Percentiles rank a stretch among this genome's conserved stretches.
Evolutionary conservation across 2,329 filamentous ascomycete genomes (phyloP).

Genomic region (Lasiodiplodia sp.): DNA sequence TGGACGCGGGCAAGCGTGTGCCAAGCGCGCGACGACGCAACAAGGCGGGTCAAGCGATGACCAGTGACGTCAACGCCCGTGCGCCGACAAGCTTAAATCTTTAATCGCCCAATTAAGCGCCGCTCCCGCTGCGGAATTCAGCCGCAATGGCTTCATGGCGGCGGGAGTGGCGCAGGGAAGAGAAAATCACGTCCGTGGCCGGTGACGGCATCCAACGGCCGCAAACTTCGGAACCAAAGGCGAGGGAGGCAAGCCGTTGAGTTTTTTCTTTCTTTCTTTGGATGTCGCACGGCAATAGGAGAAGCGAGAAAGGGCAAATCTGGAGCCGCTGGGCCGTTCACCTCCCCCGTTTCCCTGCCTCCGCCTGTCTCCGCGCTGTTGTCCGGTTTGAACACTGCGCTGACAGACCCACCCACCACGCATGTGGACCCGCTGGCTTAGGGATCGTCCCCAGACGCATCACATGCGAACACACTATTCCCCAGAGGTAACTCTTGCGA

Average conservation of each 20-base stretch:
- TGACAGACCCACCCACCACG: not conserved
- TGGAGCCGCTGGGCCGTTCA: slow-evolving; percentile 1
- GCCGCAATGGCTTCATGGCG: not conserved
- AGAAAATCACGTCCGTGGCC: not conserved
- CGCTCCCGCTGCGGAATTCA: not conserved
- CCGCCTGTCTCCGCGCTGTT: slow-evolving; percentile 9
- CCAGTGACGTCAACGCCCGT: slow-evolving; percentile 25
- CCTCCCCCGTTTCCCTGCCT: slow-evolving; percentile 6
- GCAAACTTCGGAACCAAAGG: not conserved
- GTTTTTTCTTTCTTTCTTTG: too few relatives aligned
- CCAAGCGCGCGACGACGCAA: slow-evolving; percentile 2
- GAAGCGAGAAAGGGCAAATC: not conserved
- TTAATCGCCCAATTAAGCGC: not conserved
- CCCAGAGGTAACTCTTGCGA: not conserved
- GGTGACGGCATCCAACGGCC: not conserved
- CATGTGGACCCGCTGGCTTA: not conserved
- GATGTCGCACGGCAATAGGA: not conserved
- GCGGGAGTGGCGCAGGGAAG: slow-evolving; percentile 27
- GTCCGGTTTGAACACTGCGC: not conserved
- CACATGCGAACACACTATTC: slow-evolving; percentile 1
- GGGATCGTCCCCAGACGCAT: slow-evolving; percentile 20
- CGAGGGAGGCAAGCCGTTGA: too few relatives aligned
- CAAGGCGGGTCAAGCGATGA: slow-evolving; percentile 16
- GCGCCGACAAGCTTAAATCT: slow-evolving; percentile 23
- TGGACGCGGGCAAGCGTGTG: not conserved